Evolutionary conservation across 1,284 basidiomycete genomes (phyloP).

Genomic region (Porodaedalea pini): DNA sequence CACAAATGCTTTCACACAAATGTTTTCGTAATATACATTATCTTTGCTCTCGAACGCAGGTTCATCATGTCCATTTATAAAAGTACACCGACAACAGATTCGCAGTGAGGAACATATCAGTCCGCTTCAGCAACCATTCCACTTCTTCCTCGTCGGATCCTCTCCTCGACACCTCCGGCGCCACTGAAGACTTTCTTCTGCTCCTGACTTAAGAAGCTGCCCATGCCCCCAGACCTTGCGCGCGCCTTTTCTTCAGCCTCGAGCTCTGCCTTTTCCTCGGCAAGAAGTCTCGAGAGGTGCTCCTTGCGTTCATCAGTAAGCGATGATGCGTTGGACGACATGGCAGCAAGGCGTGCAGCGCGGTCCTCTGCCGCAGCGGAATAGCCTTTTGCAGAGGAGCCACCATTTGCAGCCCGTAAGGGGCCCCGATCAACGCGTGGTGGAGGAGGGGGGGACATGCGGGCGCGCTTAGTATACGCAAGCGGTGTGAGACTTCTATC

Average conservation of each 20-base stretch:
- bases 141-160: conserved; percentile 63
- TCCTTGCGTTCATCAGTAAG: conserved; percentile 68
- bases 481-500: conserved; percentile 8
- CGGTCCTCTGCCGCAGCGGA: conserved; percentile 53
- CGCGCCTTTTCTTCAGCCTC: conserved; percentile 61
- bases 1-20: no score
- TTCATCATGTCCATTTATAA: neutral
- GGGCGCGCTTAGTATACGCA: conserved; percentile 20
- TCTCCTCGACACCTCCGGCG: conserved; percentile 69
- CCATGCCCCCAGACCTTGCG: conserved; percentile 66
- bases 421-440: conserved; percentile 16
- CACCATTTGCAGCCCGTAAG: neutral
- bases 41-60: no score
- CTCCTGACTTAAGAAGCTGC: conserved; percentile 66
- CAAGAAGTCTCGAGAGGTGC: conserved; percentile 57
- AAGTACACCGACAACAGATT: neutral
- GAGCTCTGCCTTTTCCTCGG: conserved; percentile 68
- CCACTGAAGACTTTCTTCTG: conserved; percentile 78
- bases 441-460: conserved; percentile 26
- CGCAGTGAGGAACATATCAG: conserved; percentile 21
- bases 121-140: conserved; percentile 61
- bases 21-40: no score
- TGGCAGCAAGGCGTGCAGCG: conserved; percentile 80
- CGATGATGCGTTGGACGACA: conserved; percentile 68
- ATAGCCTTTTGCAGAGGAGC: conserved; percentile 31